Percentiles rank a stretch among this genome's conserved stretches.
Conservation (phyloP, 2,329 filamentous ascomycete genomes). For the Clarireedia sp. region DNA sequence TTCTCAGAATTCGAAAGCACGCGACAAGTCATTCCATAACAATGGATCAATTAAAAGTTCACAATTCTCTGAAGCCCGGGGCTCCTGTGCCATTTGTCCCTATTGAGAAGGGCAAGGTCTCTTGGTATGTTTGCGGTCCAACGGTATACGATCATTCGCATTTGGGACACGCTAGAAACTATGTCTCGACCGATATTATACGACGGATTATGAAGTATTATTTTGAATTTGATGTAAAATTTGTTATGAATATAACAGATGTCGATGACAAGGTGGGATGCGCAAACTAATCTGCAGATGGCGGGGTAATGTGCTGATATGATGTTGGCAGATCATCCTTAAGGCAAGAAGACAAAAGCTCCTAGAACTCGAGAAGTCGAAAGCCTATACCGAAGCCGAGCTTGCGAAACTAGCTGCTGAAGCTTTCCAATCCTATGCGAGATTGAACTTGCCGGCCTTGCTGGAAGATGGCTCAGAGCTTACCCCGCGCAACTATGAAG, state of each 20-base stretch:
- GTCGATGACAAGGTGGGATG: constrained; percentile 49
- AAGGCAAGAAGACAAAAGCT: constrained; percentile 70
- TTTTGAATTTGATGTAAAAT: constrained; percentile 58
- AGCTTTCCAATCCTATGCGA: constrained; percentile 49
- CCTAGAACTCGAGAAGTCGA: constrained; percentile 70
- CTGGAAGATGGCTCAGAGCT: constrained; percentile 36
- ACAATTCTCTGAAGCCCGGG: constrained; percentile 28
- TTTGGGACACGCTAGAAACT: constrained; percentile 61
- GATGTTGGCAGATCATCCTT: constrained; percentile 5
- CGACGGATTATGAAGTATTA: constrained; percentile 60
- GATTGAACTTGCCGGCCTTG: constrained; percentile 47
- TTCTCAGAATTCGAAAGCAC: constrained; percentile 11
- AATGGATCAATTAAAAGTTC: constrained; percentile 27
- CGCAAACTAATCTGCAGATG: not conserved
- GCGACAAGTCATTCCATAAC: not conserved
- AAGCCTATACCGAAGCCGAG: constrained; percentile 44
- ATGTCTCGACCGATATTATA: constrained; percentile 66
- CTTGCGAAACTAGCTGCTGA: constrained; percentile 40
- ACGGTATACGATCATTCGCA: constrained; percentile 62
- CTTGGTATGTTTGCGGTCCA: constrained; percentile 68
- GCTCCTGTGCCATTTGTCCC: constrained; percentile 21
- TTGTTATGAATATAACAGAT: constrained; percentile 70
- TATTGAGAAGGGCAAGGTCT: constrained; percentile 25
- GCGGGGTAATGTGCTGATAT: constrained; percentile 3
- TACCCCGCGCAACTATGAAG: constrained; percentile 42